Conservation (phyloP, 129 eudicot genomes). For the Helianthus tuberosus region DNA sequence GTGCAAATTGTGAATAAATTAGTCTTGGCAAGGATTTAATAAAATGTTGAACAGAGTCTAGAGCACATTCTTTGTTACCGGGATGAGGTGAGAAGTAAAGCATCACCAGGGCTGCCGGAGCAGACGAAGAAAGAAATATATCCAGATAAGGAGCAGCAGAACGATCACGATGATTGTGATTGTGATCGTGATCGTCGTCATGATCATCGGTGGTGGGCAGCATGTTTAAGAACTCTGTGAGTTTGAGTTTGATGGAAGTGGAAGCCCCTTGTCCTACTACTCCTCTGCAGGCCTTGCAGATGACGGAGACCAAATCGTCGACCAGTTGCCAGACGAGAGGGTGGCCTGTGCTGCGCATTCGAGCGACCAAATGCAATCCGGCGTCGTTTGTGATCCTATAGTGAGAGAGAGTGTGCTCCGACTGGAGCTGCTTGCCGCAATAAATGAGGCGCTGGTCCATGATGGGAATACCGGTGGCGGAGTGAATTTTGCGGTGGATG, state of each 20-base stretch:
- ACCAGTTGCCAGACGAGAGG: constrained; percentile 57
- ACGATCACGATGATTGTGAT: constrained; percentile 1
- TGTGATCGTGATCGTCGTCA: too few species aligned
- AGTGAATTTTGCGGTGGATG: constrained; percentile 45
- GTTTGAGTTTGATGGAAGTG: background rate
- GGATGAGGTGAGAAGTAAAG: constrained; percentile 45
- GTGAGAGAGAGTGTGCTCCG: constrained; percentile 50
- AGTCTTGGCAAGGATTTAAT: constrained; percentile 27
- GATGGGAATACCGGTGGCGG: constrained; percentile 46
- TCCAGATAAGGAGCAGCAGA: constrained; percentile 35
- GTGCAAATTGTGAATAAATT: constrained; percentile 34
- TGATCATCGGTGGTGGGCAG: background rate
- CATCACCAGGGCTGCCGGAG: constrained; percentile 60
- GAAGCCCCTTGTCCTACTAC: constrained; percentile 8
- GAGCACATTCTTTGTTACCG: constrained; percentile 45
- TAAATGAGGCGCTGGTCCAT: constrained; percentile 59
- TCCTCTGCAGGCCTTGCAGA: constrained; percentile 40
- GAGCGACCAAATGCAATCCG: constrained; percentile 45
- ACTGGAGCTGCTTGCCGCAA: constrained; percentile 68
- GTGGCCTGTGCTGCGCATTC: constrained; percentile 57
- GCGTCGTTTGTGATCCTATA: constrained; percentile 52
- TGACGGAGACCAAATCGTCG: constrained; percentile 38
- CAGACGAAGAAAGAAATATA: constrained; percentile 51
- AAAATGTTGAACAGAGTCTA: constrained; percentile 46
- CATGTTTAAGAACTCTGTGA: constrained; percentile 15